These are phyloP conservation scores for Blepharisma stoltei DNA, from an alignment of 73 alveolate species.

Conservation along the genomic window DNA sequence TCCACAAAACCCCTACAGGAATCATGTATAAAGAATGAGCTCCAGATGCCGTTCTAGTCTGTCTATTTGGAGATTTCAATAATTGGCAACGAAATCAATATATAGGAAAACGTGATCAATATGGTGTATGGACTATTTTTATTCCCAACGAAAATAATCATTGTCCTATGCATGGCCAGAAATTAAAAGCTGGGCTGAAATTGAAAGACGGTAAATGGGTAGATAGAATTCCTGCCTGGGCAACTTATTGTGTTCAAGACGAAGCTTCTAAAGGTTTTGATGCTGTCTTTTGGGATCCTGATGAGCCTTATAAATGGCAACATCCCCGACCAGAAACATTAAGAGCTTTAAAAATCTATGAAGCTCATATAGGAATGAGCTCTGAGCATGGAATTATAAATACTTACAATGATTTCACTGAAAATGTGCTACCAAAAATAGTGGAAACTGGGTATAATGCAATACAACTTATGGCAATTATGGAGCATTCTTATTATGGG, in stretches of 20 bases:
- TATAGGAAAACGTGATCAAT: constrained; percentile 40
- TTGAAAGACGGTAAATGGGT: constrained; percentile 35
- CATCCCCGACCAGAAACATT: constrained; percentile 76
- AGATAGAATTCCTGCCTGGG: constrained; percentile 75
- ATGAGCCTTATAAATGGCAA: constrained; percentile 58
- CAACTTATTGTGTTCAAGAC: not conserved
- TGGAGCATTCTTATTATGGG: constrained; percentile 97
- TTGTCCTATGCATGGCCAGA: constrained; percentile 40
- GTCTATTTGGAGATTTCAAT: constrained; percentile 58
- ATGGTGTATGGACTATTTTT: constrained; percentile 48
- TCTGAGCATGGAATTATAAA: constrained; percentile 87
- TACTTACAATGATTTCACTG: constrained; percentile 89
- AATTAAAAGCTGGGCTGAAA: constrained; percentile 46
- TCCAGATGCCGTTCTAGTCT: not conserved
- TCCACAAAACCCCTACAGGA: not conserved
- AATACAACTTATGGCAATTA: constrained; percentile 94
- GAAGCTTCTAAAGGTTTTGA: not conserved
- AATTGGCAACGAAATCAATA: constrained; percentile 53
- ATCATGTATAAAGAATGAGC: constrained; percentile 18
- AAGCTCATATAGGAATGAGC: constrained; percentile 97
- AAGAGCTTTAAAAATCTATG: constrained; percentile 85
- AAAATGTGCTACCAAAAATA: constrained; percentile 85
- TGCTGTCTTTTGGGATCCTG: constrained; percentile 18
- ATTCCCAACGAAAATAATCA: constrained; percentile 32
- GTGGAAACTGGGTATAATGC: constrained; percentile 91